Base-by-base conservation (phyloP, 257 asterid species). In the Thymus mandschuricus region DNA sequence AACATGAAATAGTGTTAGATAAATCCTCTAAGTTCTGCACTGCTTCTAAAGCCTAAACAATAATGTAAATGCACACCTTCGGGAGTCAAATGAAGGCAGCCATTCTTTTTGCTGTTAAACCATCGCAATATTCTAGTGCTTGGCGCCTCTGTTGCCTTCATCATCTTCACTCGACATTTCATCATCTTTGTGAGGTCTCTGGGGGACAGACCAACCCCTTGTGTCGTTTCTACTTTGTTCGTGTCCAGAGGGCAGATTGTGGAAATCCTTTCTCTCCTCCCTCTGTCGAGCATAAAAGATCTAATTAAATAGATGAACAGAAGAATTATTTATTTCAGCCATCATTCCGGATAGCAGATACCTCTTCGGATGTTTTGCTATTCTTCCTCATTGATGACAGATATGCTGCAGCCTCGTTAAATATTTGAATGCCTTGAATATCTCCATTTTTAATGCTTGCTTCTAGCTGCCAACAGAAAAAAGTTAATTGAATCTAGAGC, bases 401-500 rank as follows among this genome's bases (percentile, higher is more conserved):
- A 51, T 64, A 80, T 60, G 79, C 82, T 67, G 82, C 83, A 31
- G 76, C 73, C 45, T 81, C 86, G 8, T 78, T 80, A 46, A 88
- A 81, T 21, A 90, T 41, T 66, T 75, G 86, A 65, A 92, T 78
- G 50, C 88, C 92, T 77, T 81, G 89, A 74, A 90, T 64, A 71
- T 92, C 95, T 73, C 98, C 97, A 35, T 86, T 86, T 65, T 71
- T 79, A 6, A 87, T 78, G 79, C 88, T 87, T 74, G 85, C 90
- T 75, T 90, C 98, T 60, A 94, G 85, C 98, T 94, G 95, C 77
- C 81, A 84, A 64, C 43, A 64, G 41, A 74, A 48, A 21, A 34
- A 45, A 63, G 4, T 21, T 44, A 51, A 76, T 35, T 44, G 68
- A 68, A 61, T 79, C 72, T 81, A 72, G 74, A 79, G 48, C 58